These are phyloP conservation scores for Arachnomyces sp. DNA, from an alignment of 2,329 filamentous ascomycete species.

Conservation along the genomic window DNA sequence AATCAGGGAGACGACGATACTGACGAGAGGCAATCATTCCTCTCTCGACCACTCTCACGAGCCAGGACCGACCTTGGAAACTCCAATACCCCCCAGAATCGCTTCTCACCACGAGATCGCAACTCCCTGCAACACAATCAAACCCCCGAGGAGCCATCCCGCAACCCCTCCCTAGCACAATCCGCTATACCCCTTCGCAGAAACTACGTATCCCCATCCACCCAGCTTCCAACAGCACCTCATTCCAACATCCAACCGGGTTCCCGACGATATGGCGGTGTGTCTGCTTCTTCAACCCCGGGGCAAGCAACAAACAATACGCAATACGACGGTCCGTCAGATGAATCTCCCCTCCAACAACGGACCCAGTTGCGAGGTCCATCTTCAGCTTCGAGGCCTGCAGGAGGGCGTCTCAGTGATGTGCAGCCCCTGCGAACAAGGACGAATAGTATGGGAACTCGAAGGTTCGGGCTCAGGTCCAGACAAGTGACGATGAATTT, in stretches of 20 bases:
- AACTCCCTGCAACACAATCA: constrained; percentile 10
- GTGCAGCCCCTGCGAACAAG: constrained; percentile 29
- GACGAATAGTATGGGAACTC: constrained; percentile 29
- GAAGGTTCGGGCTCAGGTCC: constrained; percentile 25
- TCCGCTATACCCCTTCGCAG: constrained; percentile 31
- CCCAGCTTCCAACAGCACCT: constrained; percentile 28
- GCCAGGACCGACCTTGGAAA: constrained; percentile 35
- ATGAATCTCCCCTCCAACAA: not conserved
- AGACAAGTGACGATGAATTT: constrained; percentile 17
- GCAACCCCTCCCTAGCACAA: constrained; percentile 21
- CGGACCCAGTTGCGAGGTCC: constrained; percentile 17
- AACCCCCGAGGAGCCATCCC: not conserved
- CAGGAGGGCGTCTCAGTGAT: constrained; percentile 30
- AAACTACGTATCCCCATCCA: constrained; percentile 25
- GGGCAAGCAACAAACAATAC: constrained; percentile 1
- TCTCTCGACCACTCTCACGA: constrained; percentile 32
- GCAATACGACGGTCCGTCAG: not conserved
- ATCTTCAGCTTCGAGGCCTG: constrained; percentile 27
- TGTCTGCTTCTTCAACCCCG: constrained; percentile 13
- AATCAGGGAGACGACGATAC: constrained; percentile 29
- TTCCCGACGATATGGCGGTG: constrained; percentile 30
- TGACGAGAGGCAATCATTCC: constrained; percentile 22
- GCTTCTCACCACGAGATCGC: constrained; percentile 26
- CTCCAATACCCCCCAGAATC: constrained; percentile 18
- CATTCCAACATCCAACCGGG: constrained; percentile 35